phyloP scores from a whole-genome alignment of 441 rosid species.

The Euphorbia celastroides region DNA sequence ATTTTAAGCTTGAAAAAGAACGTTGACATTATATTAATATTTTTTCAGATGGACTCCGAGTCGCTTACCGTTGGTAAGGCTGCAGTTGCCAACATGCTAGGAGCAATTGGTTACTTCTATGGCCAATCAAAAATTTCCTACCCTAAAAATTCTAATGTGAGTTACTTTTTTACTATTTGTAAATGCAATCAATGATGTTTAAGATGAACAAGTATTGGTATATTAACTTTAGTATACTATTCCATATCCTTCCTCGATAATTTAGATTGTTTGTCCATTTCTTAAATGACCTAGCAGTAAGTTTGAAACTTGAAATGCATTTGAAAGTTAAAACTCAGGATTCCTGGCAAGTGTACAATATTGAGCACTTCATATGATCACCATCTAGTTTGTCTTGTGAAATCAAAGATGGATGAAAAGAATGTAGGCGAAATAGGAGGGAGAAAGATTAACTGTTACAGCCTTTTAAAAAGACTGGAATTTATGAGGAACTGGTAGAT shows the following conservation, averaged over 20 bases:
- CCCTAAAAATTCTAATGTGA: conserved; percentile 56
- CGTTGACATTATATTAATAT: conserved; percentile 21
- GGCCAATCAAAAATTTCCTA: conserved; percentile 79
- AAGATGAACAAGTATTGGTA: neutral
- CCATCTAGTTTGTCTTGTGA: neutral
- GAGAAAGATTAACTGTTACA: neutral
- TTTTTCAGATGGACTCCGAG: conserved; percentile 64
- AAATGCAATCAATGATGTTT: conserved; percentile 8
- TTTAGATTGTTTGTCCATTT: neutral
- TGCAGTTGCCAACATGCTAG: conserved; percentile 88
- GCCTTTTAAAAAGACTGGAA: neutral
- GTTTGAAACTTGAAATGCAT: conserved; percentile 11
- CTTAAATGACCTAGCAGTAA: conserved; percentile 1
- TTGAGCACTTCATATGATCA: conserved; percentile 2
- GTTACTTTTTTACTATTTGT: conserved; percentile 27
- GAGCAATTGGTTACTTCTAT: conserved; percentile 93
- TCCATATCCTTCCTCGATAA: neutral
- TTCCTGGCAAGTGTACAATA: conserved; percentile 1
- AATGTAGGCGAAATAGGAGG: neutral
- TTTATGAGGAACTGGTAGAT: neutral
- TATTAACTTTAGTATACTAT: conserved; percentile 1
- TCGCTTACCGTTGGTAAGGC: conserved; percentile 72
- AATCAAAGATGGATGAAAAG: neutral
- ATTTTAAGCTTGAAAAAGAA: neutral
- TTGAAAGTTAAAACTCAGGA: neutral